Percentiles rank a stretch among this genome's conserved stretches.
Conservation (phyloP, 2,329 filamentous ascomycete genomes). For the Acrodontium crateriforme region DNA sequence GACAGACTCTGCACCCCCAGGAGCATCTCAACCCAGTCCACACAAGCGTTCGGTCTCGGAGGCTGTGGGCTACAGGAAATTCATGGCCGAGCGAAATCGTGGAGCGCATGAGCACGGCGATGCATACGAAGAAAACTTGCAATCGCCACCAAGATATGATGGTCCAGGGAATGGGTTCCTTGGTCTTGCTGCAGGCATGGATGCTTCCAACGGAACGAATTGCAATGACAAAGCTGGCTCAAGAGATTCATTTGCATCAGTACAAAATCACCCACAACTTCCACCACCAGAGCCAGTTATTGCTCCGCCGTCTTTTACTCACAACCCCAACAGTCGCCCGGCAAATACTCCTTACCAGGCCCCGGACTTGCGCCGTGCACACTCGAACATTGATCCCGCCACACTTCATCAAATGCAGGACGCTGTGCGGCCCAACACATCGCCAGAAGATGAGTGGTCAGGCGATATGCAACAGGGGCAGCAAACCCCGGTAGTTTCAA, state of each 20-base stretch:
- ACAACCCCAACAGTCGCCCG: constrained; percentile 58
- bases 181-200: constrained; percentile 44
- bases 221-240: too few species aligned
- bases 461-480: constrained; percentile 7
- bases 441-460: constrained; percentile 8
- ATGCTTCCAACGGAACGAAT: constrained; percentile 29
- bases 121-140: constrained; percentile 23
- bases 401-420: constrained; percentile 71
- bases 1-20: constrained; percentile 30
- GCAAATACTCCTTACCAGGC: constrained; percentile 57
- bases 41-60: constrained; percentile 39
- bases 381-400: constrained; percentile 67
- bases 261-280: constrained; percentile 19
- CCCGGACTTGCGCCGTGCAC: constrained; percentile 64
- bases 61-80: constrained; percentile 29
- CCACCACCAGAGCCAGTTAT: constrained; percentile 59
- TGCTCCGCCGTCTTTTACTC: constrained; percentile 64
- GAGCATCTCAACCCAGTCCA: constrained; percentile 14
- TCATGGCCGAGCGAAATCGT: constrained; percentile 26
- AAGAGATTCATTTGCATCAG: too few species aligned
- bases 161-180: constrained; percentile 9
- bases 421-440: constrained; percentile 31
- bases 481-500: constrained; percentile 8
- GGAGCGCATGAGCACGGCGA: constrained; percentile 27
- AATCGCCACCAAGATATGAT: constrained; percentile 29